Base-by-base conservation (phyloP, 306 rosid species). In the Neltuma alba region DNA sequence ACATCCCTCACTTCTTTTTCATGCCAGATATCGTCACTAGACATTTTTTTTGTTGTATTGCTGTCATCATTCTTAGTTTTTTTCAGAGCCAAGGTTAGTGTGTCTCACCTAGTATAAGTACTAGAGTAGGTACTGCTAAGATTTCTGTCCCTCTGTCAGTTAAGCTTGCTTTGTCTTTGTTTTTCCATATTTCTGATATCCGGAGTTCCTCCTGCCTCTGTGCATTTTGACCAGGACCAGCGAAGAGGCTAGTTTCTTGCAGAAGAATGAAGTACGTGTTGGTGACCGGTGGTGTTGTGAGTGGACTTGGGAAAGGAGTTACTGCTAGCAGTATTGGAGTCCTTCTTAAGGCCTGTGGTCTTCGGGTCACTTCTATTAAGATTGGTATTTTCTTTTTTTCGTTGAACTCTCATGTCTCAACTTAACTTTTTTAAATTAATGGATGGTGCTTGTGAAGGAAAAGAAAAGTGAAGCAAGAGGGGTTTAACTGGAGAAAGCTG, bases 211-310 rank as follows among this genome's bases (percentile, higher is more conserved):
- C 41, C 52, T 81, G 21, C 40, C 47, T 83, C 76, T 37, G n/a
- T 80, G 80, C 86, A 83, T 81, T 80, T 84, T 82, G 85, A 64
- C 58, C 72, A 64, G 83, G 86, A 85, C 85, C 69, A 88, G 77
- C 78, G 83, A 57, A 61, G 83, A 81, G 77, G 21, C 41, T 37
- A 37, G 41, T 37, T 37, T 37, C 41, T 37, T 6, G 41, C 7
- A 37, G 9, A 37, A 83, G 60, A 79, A 92, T 92, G 97, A 92
- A 91, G 92, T 92, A 89, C 72, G 91, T 92, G 36, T 85, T 92
- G 88, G 97, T 92, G 83, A 92, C 96, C 25, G 97, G 97, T 86
- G 97, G 97, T 71, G 97, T 92, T 81, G 97, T 92, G 11, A 92
- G 97, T 82, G 97, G 96, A 79, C 97, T 92, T 7, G 97, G 97